Base-by-base conservation (phyloP, 345 rosid species). In the Aethionema arabicum region DNA sequence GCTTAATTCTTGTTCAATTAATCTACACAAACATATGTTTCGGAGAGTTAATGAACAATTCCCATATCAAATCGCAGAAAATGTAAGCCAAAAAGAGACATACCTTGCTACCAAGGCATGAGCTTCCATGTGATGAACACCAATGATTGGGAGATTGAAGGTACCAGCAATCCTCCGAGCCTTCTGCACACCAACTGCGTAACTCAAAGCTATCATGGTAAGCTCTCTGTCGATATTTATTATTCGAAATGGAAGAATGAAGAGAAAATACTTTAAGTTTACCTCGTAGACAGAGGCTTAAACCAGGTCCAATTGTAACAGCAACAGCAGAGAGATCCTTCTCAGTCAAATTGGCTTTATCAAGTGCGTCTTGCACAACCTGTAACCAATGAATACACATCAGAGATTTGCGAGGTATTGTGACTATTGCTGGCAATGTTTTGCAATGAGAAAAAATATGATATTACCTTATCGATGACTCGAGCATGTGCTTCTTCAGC, bases 81-180 rank as follows among this genome's bases (percentile, higher is more conserved):
- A 12, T 12, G 3, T 8, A 33, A 6, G 21, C 1, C 46, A 38
- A 10, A 63, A 8, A 35, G 32, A 51, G 44, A 52, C 49, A 35
- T 76, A 87, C 98, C 96, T 89, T 35, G 89, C 90, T 10, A 92
- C 95, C 54, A 92, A 66, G 59, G 96, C 87, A 80, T 92, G 98
- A 59, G 98, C 95, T 80, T 92, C 98, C 98, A 89, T 92, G 72
- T 92, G 98, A 72, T 92, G 98, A 64, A 92, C 81, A 14, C 93
- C 79, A 32, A 92, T 52, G 4, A 92, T 77, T 13, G 98, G 95
- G 48, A 89, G 79, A 75, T 65, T 71, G 69, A 81, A 92, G 62
- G 35, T 47, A 50, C 90, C 80, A 64, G 95, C 96, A 73, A 88
- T 74, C 41, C 72, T 82, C 43, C 80, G 79, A 79, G 98, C 96